Percentiles rank a stretch among this genome's conserved stretches.
These are phyloP conservation scores for Arthrobotrys conoides DNA, from an alignment of 2,329 filamentous ascomycete species.

Conservation along the genomic window DNA sequence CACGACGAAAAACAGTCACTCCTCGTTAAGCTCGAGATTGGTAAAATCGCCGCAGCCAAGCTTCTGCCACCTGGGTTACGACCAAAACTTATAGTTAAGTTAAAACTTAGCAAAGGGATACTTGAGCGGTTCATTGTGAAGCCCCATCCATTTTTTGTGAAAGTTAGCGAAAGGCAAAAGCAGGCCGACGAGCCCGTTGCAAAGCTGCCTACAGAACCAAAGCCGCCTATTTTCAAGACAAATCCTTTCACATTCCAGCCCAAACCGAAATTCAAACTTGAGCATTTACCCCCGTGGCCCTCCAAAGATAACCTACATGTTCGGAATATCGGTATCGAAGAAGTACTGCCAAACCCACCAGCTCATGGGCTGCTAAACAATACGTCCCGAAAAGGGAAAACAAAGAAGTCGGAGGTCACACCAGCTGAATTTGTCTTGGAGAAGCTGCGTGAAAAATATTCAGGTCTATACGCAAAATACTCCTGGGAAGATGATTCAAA, in stretches of 20 bases:
- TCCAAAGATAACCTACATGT: conserved; percentile 40
- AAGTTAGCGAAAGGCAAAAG: conserved; percentile 48
- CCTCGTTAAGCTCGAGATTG: conserved; percentile 46
- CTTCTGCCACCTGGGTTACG: conserved; percentile 35
- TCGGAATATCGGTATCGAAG: conserved; percentile 33
- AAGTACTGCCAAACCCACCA: conserved; percentile 16
- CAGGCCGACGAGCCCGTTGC: conserved; percentile 9
- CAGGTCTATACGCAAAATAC: conserved; percentile 15
- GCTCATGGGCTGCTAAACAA: conserved; percentile 30
- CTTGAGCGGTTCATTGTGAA: conserved; percentile 46
- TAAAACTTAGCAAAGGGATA: conserved; percentile 40
- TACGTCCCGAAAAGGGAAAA: conserved; percentile 40
- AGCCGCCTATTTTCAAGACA: conserved; percentile 7
- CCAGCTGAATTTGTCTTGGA: conserved; percentile 43
- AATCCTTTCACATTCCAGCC: conserved; percentile 40
- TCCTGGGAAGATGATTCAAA: conserved; percentile 39
- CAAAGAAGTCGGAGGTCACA: conserved; percentile 33
- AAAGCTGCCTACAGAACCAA: conserved; percentile 18
- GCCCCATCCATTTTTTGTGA: conserved; percentile 53
- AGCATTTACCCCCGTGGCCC: conserved; percentile 44
- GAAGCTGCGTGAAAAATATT: conserved; percentile 25
- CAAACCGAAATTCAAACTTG: conserved; percentile 53
- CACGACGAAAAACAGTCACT: conserved; percentile 15
- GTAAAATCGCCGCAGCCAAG: conserved; percentile 36
- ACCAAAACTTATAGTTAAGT: conserved; percentile 29